Percentiles rank a stretch among this genome's conserved stretches.
Conservation (phyloP, 768 basidiomycete species). For the Podaxis carcinomalis region DNA sequence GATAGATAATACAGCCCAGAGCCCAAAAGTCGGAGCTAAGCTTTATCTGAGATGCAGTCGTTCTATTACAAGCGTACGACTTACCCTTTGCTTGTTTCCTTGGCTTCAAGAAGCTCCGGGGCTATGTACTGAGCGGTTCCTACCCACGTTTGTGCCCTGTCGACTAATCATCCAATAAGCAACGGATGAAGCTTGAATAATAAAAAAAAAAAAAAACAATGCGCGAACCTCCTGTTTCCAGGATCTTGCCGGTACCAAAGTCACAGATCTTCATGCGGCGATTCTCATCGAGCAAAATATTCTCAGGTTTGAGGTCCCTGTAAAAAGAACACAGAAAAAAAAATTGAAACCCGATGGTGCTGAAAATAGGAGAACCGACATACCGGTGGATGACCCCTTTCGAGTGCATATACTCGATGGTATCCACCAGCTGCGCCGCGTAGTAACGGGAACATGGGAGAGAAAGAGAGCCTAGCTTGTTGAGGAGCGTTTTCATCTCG, state of each 20-base stretch:
- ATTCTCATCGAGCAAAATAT: constrained; percentile 82
- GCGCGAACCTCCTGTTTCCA: constrained; percentile 2
- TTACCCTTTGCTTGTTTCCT: constrained; percentile 75
- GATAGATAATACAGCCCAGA: constrained; percentile 89
- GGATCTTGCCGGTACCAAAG: constrained; percentile 67
- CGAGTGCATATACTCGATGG: constrained; percentile 86
- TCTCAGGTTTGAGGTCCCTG: constrained; percentile 77
- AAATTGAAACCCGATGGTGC: not conserved
- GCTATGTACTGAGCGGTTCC: constrained; percentile 25
- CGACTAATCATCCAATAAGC: constrained; percentile 14
- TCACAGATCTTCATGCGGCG: constrained; percentile 94
- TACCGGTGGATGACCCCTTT: constrained; percentile 84
- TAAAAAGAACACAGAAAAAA: not conserved
- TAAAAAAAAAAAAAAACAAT: constrained; percentile 1
- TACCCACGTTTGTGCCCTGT: constrained; percentile 29
- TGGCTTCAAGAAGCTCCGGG: constrained; percentile 52
- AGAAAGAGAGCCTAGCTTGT: constrained; percentile 83
- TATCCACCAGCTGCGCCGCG: constrained; percentile 85
- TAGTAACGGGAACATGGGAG: constrained; percentile 76
- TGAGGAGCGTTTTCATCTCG: constrained; percentile 70
- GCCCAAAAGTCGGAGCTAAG: constrained; percentile 92
- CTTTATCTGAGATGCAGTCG: constrained; percentile 11
- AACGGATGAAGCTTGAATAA: not conserved
- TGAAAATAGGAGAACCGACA: not conserved
- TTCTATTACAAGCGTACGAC: constrained; percentile 13